Base-by-base conservation (phyloP, 768 basidiomycete species). In the Podaxis mareebaensis region DNA sequence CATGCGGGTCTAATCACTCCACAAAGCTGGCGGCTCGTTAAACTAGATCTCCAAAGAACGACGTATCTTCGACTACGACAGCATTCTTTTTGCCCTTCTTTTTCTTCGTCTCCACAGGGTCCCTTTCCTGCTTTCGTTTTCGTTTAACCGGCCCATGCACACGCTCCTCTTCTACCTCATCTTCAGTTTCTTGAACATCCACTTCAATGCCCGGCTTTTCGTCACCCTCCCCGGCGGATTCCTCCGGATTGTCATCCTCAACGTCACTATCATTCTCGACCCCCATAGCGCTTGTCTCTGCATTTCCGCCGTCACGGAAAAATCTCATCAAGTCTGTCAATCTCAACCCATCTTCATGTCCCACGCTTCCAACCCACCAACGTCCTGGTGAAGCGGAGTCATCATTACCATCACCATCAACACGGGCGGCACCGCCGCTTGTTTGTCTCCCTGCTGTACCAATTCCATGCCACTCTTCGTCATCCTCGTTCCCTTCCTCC, bases 361-460 rank as follows among this genome's bases (percentile, higher is more conserved):
- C 93, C 26, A 87, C 92, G 72, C 94, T 96, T 22, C 89, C 96
- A n/a, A 95, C 83, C 93, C 95, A 97, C 77, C 88, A 88, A 22
- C 83, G 82, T 63, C 72, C 66, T 53, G 66, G 60, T 57, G 56
- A 44, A 40, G 61, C 42, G 17, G 33, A 59, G 51, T 68, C 64
- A 17, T 66, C 65, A 1, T 69, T 67, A 17, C 70, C 70, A 36
- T 67, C 66, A 15, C 72, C 65, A 12, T 68, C 63, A 13, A 66
- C 62, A 8, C 64, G 63, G 2, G 24, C 17, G 15, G 48, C 36
- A 63, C 11, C 39, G 11, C 63, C 63, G 36, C 12, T 40, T 57
- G 30, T 61, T 53, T 13, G 57, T 30, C 46, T 51, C 55, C 61
- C 15, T 53, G 17, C 46, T 64, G 54, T 62, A 64, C 24, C 52